Percentiles rank a stretch among this genome's conserved stretches.
phyloP scores from a whole-genome alignment of 257 asterid genomes.

The Petunia axillaris region DNA sequence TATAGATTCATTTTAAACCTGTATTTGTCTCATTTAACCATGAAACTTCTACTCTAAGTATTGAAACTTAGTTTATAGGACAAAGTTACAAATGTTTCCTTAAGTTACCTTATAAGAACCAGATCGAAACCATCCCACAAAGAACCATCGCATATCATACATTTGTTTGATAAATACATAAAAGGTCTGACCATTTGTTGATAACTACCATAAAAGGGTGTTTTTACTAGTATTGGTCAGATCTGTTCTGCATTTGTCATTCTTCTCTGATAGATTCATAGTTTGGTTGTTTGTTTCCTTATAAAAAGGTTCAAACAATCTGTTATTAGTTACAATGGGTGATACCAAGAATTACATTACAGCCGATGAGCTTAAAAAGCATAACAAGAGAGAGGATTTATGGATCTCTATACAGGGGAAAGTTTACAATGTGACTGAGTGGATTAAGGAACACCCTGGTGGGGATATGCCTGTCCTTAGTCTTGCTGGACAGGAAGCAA shows the following conservation, averaged over 20 bases:
- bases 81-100: no score
- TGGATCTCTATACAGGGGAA: constrained; percentile 55
- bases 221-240: not conserved
- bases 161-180: not conserved
- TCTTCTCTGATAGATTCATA: not conserved
- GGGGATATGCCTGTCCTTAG: constrained; percentile 43
- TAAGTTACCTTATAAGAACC: not conserved
- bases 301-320: not conserved
- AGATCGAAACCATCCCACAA: not conserved
- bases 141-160: not conserved
- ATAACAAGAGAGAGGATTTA: constrained; percentile 39
- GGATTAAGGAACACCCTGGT: constrained; percentile 55
- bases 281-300: not conserved
- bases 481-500: constrained; percentile 53
- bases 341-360: constrained; percentile 40
- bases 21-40: no score
- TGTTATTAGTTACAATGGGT: not conserved
- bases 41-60: no score
- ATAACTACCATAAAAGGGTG: not conserved
- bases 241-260: not conserved
- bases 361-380: constrained; percentile 42
- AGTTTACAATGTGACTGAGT: constrained; percentile 44
- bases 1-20: no score
- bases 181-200: not conserved
- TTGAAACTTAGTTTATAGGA: no score